Conservation (phyloP, 2,329 filamentous ascomycete species). For the Xylaria arbuscula region DNA sequence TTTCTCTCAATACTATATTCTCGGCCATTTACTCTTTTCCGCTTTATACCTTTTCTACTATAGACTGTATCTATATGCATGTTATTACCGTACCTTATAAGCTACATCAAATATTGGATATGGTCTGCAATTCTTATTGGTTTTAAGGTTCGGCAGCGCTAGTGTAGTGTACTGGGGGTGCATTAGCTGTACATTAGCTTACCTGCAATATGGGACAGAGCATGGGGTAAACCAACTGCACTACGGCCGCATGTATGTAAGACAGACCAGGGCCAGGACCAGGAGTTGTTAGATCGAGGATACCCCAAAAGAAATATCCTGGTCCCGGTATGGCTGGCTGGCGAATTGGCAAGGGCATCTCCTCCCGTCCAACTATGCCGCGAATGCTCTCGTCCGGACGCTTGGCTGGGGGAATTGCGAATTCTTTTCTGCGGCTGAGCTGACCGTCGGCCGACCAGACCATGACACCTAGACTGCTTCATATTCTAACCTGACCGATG, state of each 20-base stretch:
- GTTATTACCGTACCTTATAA: background rate
- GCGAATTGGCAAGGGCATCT: background rate
- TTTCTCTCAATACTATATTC: too few relatives aligned
- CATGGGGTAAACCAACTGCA: background rate
- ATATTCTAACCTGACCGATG: constrained; percentile 2
- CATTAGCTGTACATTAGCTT: background rate
- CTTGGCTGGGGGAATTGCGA: constrained; percentile 18
- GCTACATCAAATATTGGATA: background rate
- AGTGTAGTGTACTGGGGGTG: background rate
- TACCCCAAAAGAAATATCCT: constrained; percentile 1
- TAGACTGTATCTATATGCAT: too few relatives aligned
- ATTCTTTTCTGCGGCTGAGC: constrained; percentile 18
- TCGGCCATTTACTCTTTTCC: too few relatives aligned
- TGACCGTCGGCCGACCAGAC: constrained; percentile 2
- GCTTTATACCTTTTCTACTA: too few relatives aligned
- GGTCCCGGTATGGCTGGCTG: background rate
- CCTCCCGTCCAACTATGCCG: background rate
- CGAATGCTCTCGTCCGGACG: constrained; percentile 3
- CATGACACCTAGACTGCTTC: constrained; percentile 2
- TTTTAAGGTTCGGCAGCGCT: background rate
- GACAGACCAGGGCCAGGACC: background rate
- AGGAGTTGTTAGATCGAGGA: background rate
- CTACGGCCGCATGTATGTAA: background rate
- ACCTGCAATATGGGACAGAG: background rate
- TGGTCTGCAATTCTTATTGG: background rate